Percentiles rank a stretch among this genome's conserved stretches.
These are phyloP conservation scores for Ogataea sp. DNA, from an alignment of 805 yeast genomes.

Conservation along the genomic window DNA sequence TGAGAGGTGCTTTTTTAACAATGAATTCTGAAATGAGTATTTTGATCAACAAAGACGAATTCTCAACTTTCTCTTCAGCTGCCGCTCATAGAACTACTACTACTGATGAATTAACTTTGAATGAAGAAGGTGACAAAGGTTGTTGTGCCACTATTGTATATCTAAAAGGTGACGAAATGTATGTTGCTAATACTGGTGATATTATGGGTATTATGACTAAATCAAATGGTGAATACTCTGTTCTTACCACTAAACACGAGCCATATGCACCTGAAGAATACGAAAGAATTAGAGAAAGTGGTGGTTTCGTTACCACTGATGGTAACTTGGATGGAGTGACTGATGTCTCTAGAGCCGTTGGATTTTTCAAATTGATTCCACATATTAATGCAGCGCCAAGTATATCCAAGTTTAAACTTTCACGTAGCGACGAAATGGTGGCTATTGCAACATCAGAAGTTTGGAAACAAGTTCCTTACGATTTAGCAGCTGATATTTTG, in stretches of 20 bases:
- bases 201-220: slow-evolving; percentile 73
- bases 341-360: slow-evolving; percentile 85
- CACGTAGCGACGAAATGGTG: slow-evolving; percentile 73
- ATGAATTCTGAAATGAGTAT: slow-evolving; percentile 79
- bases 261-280: slow-evolving; percentile 74
- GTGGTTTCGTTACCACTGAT: slow-evolving; percentile 82
- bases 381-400: slow-evolving; percentile 87
- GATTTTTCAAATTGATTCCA: slow-evolving; percentile 78
- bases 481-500: slow-evolving; percentile 85
- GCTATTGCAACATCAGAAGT: slow-evolving; percentile 76
- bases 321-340: slow-evolving; percentile 80
- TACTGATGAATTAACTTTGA: slow-evolving; percentile 45
- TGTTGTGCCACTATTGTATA: slow-evolving; percentile 80
- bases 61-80: slow-evolving; percentile 32
- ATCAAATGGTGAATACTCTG: slow-evolving; percentile 71
- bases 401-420: slow-evolving; percentile 49
- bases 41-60: slow-evolving; percentile 35
- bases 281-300: slow-evolving; percentile 82
- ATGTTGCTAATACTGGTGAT: slow-evolving; percentile 88
- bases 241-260: slow-evolving; percentile 71
- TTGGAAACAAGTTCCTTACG: slow-evolving; percentile 80
- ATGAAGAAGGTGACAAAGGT: slow-evolving; percentile 70
- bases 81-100: slow-evolving; percentile 46
- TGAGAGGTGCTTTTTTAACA: slow-evolving; percentile 72
- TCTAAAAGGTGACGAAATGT: slow-evolving; percentile 59